Percentiles rank a stretch among this genome's conserved stretches.
Evolutionary conservation across 305 asterid species (phyloP).

Genomic region (Rubia tinctorum): DNA sequence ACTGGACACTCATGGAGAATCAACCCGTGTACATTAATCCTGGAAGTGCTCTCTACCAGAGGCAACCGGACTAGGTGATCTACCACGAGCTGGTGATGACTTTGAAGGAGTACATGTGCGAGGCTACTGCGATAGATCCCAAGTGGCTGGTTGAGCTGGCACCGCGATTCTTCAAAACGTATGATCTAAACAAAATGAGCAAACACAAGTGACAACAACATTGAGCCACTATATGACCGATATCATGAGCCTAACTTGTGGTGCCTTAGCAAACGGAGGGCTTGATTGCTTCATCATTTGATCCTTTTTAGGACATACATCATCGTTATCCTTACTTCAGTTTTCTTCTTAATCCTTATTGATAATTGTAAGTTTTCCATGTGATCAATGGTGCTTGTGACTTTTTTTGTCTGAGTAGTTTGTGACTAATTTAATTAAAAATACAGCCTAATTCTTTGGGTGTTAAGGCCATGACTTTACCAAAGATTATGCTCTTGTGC

Average conservation of each 20-base stretch:
- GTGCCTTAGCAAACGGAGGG: conserved; percentile 92
- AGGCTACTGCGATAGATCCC: neutral
- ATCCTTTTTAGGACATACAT: too few relatives aligned
- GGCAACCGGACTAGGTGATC: neutral
- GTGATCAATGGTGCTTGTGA: too few relatives aligned
- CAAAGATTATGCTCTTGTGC: too few relatives aligned
- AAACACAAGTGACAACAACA: neutral
- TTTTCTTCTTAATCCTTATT: too few relatives aligned
- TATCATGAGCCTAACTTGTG: conserved; percentile 92
- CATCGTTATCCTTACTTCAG: too few relatives aligned
- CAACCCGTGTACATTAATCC: neutral
- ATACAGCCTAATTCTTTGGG: too few relatives aligned
- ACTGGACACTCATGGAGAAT: neutral
- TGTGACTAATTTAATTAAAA: too few relatives aligned
- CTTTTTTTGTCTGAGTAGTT: too few relatives aligned
- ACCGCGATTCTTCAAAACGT: neutral
- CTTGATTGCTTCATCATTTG: conserved; percentile 29
- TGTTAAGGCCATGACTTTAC: too few relatives aligned
- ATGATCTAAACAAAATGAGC: neutral
- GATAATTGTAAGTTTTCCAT: too few relatives aligned
- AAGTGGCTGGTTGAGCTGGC: neutral
- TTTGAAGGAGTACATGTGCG: neutral
- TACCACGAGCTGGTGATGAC: conserved; percentile 1
- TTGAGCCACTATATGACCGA: conserved; percentile 34
- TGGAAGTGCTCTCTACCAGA: neutral